Evolutionary conservation across 805 yeast species (phyloP).

Genomic region (Lipomyces kockii): DNA sequence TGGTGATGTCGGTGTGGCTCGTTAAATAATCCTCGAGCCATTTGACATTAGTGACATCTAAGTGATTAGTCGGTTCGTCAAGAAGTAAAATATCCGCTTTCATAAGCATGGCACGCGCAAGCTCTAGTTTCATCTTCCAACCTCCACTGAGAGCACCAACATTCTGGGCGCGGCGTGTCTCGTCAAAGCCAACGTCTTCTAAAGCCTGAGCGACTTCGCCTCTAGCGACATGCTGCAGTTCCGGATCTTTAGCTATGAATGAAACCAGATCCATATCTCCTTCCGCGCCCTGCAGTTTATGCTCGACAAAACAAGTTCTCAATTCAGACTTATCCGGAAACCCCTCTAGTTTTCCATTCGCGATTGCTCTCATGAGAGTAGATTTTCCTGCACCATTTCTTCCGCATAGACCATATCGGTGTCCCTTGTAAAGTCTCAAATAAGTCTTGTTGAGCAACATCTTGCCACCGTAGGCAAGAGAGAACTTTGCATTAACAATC

Average conservation of each 20-base stretch:
- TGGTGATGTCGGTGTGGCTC: constrained; percentile 84
- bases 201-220: constrained; percentile 78
- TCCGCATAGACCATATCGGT: constrained; percentile 96
- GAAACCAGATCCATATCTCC: constrained; percentile 86
- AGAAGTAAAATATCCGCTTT: constrained; percentile 91
- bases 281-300: constrained; percentile 92
- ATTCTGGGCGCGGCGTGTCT: constrained; percentile 83
- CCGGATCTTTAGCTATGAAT: constrained; percentile 89
- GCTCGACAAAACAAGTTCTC: constrained; percentile 96
- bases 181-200: constrained; percentile 86
- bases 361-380: constrained; percentile 94
- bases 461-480: constrained; percentile 96
- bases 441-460: constrained; percentile 94
- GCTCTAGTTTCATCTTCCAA: constrained; percentile 98
- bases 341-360: constrained; percentile 96
- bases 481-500: constrained; percentile 91
- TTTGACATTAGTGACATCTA: constrained; percentile 90
- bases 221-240: constrained; percentile 59
- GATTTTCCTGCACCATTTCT: constrained; percentile 99
- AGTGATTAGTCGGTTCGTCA: constrained; percentile 98
- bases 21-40: constrained; percentile 91
- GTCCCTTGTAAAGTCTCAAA: constrained; percentile 87
- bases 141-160: constrained; percentile 98
- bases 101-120: constrained; percentile 98
- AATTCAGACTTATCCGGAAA: constrained; percentile 88